Conservation (phyloP, 257 asterid genomes). For the Mitragyna speciosa region DNA sequence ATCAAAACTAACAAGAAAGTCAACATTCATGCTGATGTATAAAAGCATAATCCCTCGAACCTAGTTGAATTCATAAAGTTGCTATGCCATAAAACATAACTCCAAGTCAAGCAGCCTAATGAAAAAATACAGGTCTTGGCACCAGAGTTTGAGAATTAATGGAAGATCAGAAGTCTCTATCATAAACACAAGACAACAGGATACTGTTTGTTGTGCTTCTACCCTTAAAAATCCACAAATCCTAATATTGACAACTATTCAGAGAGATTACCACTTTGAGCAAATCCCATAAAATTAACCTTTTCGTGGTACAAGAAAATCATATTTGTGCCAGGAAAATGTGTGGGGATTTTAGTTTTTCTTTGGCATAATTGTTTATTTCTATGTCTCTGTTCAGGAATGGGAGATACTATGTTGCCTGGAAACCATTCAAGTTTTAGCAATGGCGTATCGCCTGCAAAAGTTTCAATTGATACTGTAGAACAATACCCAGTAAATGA, state of each 20-base stretch:
- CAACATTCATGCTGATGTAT: not conserved
- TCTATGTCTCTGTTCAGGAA: not conserved
- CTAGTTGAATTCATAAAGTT: not conserved
- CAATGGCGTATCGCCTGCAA: not conserved
- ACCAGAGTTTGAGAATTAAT: not conserved
- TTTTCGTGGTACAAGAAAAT: not conserved
- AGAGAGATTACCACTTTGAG: not conserved
- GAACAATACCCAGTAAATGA: not conserved
- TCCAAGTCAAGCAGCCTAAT: not conserved
- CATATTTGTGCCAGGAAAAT: not conserved
- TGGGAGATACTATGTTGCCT: not conserved
- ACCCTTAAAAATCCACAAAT: not conserved
- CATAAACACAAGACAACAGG: not conserved
- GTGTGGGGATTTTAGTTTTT: not conserved
- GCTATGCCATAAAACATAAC: not conserved
- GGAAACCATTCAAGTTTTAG: not conserved
- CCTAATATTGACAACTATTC: not conserved
- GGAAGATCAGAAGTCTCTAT: not conserved
- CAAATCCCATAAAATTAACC: not conserved
- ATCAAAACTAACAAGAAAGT: not conserved
- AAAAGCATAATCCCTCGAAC: not conserved
- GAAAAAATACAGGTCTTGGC: not conserved
- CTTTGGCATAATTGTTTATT: not conserved
- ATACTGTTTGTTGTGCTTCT: not conserved
- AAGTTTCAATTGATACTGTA: not conserved